Conservation (phyloP, 305 asterid species). For the Galium porrigens region DNA sequence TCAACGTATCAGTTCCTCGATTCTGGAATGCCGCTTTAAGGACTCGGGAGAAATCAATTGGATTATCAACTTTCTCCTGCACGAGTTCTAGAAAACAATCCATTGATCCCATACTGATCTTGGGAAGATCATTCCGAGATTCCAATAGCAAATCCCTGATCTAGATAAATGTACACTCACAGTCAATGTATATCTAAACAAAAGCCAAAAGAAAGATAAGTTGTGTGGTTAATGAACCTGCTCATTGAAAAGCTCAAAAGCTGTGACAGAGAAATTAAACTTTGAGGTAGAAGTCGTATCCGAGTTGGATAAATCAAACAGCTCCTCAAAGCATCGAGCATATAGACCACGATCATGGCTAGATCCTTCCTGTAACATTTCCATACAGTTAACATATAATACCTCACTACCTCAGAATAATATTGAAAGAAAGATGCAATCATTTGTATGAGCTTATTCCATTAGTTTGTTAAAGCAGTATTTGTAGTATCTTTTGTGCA, state of each 20-base stretch:
- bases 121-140: constrained; percentile 47
- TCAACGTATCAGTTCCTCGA: constrained; percentile 57
- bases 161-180: constrained; percentile 34
- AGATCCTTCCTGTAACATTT: constrained; percentile 85
- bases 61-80: constrained; percentile 79
- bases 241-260: constrained; percentile 75
- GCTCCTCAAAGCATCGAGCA: constrained; percentile 94
- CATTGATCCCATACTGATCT: constrained; percentile 41
- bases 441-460: not conserved
- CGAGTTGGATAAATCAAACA: constrained; percentile 87
- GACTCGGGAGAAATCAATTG: constrained; percentile 66
- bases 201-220: constrained; percentile 14
- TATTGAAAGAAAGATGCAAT: not conserved
- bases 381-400: constrained; percentile 9
- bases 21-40: constrained; percentile 69
- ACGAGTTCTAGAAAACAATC: constrained; percentile 57
- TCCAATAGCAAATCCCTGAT: constrained; percentile 67
- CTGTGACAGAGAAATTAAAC: constrained; percentile 68
- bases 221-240: constrained; percentile 42
- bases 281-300: constrained; percentile 80
- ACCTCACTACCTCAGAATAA: not conserved
- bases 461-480: not conserved
- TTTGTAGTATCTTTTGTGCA: not conserved
- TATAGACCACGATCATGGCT: constrained; percentile 94
- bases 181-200: constrained; percentile 18